Evolutionary conservation across 768 basidiomycete genomes (phyloP), one percentile per base, ranked within the genome.

Genomic region (Kwoniella bestiolae): DNA sequence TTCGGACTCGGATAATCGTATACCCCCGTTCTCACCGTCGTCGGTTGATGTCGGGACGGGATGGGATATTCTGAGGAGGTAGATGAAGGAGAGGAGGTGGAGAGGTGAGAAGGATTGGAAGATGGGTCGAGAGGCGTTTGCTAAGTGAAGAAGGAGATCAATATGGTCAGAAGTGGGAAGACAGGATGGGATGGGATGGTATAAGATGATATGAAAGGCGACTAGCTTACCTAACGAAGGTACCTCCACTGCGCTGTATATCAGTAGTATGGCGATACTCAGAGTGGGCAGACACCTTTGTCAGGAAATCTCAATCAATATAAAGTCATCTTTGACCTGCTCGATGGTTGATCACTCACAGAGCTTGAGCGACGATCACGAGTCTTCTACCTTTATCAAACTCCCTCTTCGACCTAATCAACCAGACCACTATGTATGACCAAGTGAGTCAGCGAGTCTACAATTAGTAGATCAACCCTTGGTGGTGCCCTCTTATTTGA

Each of bases 91-190:
- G 8, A 60, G 26, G 26, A 29, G 32, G 45, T 16, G 32, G 2
- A 32, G 2, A 5, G 47, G 9, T 12, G 58, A 35, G 8, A 60
- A 23, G 6, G 58, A 35, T 35, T 47, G 29, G n/a, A 60, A 1
- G 11, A 50, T 34, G 2, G 58, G 31, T 50, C 32, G 44, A 34
- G 47, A 60, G 16, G 58, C 58, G 18, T 60, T 60, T 3, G 29
- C 58, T 60, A 32, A 18, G 18, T 18, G 23, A 51, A 11, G 23
- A 29, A 28, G 7, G 29, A 51, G 23, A 5, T 55, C 4, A 32
- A 26, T 6, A 11, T 9, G 26, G 21, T 53, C 23, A 6, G 29
- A 26, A 8, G 26, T 53, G 23, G 21, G 5, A 4, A 21, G 21
- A 26, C 11, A n/a, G 32, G n/a, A 11, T 6, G 7, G n/a, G 53